phyloP scores from a whole-genome alignment of 352 stramenopile genomes.

The Ophiocytium majus region DNA sequence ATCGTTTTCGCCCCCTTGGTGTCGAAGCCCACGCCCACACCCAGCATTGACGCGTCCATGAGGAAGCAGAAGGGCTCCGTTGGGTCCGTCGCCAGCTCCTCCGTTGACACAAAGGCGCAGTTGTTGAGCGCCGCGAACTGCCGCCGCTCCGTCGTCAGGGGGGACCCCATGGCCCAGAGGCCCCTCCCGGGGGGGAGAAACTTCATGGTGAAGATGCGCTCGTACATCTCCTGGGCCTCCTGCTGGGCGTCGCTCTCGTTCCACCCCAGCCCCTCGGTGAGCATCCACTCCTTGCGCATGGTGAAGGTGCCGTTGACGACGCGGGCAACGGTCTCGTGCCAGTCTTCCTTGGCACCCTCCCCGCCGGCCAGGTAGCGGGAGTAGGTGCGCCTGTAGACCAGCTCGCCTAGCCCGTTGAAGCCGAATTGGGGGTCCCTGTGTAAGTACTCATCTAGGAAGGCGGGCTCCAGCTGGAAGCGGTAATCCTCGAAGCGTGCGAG shows the following conservation, averaged over 20 bases:
- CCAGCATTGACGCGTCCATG: slow-evolving; percentile 90
- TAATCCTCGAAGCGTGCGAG: too few relatives aligned
- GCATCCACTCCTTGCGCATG: slow-evolving; percentile 82
- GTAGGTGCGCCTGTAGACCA: slow-evolving; percentile 87
- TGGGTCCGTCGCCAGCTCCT: slow-evolving; percentile 61
- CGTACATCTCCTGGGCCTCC: slow-evolving; percentile 80
- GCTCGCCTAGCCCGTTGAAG: slow-evolving; percentile 86
- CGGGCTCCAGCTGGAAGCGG: slow-evolving; percentile 57
- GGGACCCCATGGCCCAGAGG: slow-evolving; percentile 87
- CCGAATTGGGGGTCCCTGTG: slow-evolving; percentile 72
- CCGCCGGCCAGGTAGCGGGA: slow-evolving; percentile 72
- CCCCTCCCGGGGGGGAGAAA: slow-evolving; percentile 83
- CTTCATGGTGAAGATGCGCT: slow-evolving; percentile 87
- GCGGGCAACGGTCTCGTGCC: slow-evolving; percentile 80
- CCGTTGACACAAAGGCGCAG: slow-evolving; percentile 84
- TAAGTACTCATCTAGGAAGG: slow-evolving; percentile 63
- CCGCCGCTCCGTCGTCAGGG: slow-evolving; percentile 74
- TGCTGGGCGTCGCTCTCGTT: slow-evolving; percentile 63
- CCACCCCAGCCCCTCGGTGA: slow-evolving; percentile 61
- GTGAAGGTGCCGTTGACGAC: slow-evolving; percentile 88
- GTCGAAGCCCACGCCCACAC: slow-evolving; percentile 86
- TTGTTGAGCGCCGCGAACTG: slow-evolving; percentile 83
- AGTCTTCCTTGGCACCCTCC: slow-evolving; percentile 70
- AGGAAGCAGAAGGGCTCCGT: slow-evolving; percentile 83
- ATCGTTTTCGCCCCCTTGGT: slow-evolving; percentile 76